These are phyloP conservation scores for Populus euphratica DNA, from an alignment of 345 rosid species.

Conservation along the genomic window DNA sequence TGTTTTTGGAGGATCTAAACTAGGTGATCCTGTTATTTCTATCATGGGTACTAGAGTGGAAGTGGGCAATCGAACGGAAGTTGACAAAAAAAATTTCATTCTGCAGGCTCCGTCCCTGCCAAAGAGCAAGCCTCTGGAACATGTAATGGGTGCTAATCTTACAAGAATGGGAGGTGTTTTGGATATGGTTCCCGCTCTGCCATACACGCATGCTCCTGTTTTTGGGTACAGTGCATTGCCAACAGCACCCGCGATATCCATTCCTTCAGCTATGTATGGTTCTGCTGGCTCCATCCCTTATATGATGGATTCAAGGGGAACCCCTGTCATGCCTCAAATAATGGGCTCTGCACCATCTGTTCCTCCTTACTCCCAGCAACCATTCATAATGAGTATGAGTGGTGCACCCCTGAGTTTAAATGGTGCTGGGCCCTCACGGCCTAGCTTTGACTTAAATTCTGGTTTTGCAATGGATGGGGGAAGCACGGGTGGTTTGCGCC, in stretches of 20 bases:
- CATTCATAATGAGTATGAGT: constrained; percentile 62
- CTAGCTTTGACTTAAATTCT: constrained; percentile 63
- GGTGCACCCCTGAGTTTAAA: constrained; percentile 45
- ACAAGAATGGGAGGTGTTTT: constrained; percentile 51
- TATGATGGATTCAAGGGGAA: constrained; percentile 64
- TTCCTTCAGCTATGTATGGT: constrained; percentile 55
- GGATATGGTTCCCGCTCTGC: constrained; percentile 49
- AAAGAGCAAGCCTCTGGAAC: constrained; percentile 57
- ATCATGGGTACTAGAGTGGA: constrained; percentile 68
- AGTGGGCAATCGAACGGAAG: constrained; percentile 30
- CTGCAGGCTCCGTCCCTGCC: constrained; percentile 45
- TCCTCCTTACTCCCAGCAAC: constrained; percentile 52
- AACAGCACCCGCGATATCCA: constrained; percentile 48
- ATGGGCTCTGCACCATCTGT: constrained; percentile 46
- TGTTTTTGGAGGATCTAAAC: constrained; percentile 42
- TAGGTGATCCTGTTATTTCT: constrained; percentile 61
- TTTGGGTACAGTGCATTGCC: constrained; percentile 57
- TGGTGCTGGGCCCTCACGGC: constrained; percentile 50
- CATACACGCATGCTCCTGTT: constrained; percentile 56
- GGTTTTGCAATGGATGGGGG: constrained; percentile 63
- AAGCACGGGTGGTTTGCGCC: constrained; percentile 49
- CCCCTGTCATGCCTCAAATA: constrained; percentile 62
- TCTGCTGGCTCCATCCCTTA: constrained; percentile 67
- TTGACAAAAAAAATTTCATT: constrained; percentile 45
- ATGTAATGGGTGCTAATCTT: constrained; percentile 38